Conservation (phyloP, 768 basidiomycete species). For the Amanita muscaria region DNA sequence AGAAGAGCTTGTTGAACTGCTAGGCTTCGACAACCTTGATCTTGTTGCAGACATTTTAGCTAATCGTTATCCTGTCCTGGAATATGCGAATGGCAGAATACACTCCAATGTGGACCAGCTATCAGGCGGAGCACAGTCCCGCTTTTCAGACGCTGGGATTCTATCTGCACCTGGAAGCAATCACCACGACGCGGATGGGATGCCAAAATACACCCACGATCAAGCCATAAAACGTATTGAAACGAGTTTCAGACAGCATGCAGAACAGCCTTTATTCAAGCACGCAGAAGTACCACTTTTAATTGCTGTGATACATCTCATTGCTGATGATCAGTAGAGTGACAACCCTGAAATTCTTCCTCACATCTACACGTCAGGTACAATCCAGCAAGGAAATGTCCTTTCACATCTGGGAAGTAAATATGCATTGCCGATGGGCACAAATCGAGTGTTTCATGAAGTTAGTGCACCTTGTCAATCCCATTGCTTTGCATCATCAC, state of each 20-base stretch:
- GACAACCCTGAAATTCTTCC: slow-evolving; percentile 60
- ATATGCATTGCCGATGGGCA: slow-evolving; percentile 79
- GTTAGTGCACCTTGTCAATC: slow-evolving; percentile 30
- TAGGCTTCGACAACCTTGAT: slow-evolving; percentile 82
- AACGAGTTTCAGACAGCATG: slow-evolving; percentile 48
- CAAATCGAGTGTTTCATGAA: slow-evolving; percentile 55
- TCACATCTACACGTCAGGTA: slow-evolving; percentile 77
- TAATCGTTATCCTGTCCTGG: slow-evolving; percentile 38
- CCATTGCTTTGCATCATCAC: not conserved
- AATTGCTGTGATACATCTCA: not conserved
- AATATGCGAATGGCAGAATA: slow-evolving; percentile 33
- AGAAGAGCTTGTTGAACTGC: slow-evolving; percentile 63
- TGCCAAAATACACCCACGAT: slow-evolving; percentile 25
- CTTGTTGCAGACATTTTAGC: slow-evolving; percentile 62
- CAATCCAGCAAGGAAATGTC: slow-evolving; percentile 48
- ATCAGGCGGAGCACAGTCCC: not conserved
- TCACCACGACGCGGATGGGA: not conserved
- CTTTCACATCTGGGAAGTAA: slow-evolving; percentile 68
- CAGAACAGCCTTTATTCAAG: slow-evolving; percentile 57
- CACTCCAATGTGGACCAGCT: not conserved
- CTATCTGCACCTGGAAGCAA: not conserved
- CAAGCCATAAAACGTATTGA: slow-evolving; percentile 58
- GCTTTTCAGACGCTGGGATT: no score
- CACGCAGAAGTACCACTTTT: slow-evolving; percentile 37
- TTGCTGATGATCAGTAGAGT: slow-evolving; percentile 26